phyloP scores from a whole-genome alignment of 129 eudicot species.

The Chrysanthemum makinoi region DNA sequence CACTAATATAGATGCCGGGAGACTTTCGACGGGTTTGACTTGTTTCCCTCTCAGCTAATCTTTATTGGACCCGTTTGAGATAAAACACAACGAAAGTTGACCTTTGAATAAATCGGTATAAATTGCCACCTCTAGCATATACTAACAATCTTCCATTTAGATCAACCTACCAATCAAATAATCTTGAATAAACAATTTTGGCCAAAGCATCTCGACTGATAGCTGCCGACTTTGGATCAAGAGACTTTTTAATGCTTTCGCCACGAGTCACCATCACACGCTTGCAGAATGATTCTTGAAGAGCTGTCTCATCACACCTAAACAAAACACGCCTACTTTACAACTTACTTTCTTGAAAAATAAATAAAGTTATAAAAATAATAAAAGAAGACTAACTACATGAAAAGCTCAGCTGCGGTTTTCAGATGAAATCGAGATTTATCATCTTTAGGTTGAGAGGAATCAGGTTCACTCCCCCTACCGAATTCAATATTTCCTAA shows the following conservation, averaged over 20 bases:
- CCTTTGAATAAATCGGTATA: background rate
- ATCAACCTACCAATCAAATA: conserved; percentile 77
- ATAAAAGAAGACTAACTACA: conserved; percentile 46
- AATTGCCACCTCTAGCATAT: conserved; percentile 17
- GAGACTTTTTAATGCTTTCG: conserved; percentile 75
- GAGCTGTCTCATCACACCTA: conserved; percentile 80
- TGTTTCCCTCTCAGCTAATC: background rate
- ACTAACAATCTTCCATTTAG: conserved; percentile 8
- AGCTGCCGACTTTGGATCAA: conserved; percentile 75
- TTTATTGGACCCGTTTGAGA: background rate
- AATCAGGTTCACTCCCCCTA: conserved; percentile 68
- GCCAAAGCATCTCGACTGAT: conserved; percentile 90
- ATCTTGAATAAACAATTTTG: conserved; percentile 70
- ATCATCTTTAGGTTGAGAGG: conserved; percentile 87
- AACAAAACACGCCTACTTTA: conserved; percentile 21
- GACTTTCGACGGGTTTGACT: conserved; percentile 4
- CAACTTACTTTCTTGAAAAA: background rate
- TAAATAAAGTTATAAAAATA: background rate
- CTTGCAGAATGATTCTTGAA: conserved; percentile 84
- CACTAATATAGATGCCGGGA: no score
- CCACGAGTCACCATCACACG: conserved; percentile 93
- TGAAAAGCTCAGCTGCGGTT: conserved; percentile 79
- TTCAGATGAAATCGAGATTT: conserved; percentile 65
- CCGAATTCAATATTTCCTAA: conserved; percentile 76
- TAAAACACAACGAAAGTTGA: conserved; percentile 1